A percentile compares a stretch with the other conserved stretches of the same genome.
phyloP scores from a whole-genome alignment of 2,329 filamentous ascomycete genomes.

The Parastagonospora avenae region DNA sequence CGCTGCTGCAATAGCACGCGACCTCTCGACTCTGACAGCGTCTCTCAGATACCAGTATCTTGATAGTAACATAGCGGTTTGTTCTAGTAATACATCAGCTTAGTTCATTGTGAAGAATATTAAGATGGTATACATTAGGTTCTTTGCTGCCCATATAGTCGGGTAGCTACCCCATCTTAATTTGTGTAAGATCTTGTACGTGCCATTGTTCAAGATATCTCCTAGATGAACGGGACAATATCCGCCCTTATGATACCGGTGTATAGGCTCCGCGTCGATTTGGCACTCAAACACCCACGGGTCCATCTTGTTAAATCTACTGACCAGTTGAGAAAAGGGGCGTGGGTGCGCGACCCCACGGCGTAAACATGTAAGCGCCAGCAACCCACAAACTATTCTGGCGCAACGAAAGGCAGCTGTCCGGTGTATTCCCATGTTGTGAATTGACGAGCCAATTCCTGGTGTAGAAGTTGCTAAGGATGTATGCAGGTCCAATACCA shows the following conservation, averaged over 20 bases:
- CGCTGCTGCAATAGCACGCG: constrained; percentile 6
- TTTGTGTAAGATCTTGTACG: constrained; percentile 30
- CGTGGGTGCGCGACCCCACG: too few relatives aligned
- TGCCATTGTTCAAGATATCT: constrained; percentile 20
- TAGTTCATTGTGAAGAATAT: neutral
- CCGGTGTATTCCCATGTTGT: neutral
- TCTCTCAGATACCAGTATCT: constrained; percentile 20
- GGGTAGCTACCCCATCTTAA: constrained; percentile 30
- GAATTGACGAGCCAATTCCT: neutral
- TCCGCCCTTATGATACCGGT: constrained; percentile 21
- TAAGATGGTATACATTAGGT: constrained; percentile 12
- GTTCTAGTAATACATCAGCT: constrained; percentile 10
- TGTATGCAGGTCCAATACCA: neutral
- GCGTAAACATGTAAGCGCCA: too few relatives aligned
- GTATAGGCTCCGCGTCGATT: constrained; percentile 26
- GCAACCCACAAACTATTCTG: too few relatives aligned
- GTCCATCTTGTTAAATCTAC: neutral
- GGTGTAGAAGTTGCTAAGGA: neutral
- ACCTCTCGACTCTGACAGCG: constrained; percentile 14
- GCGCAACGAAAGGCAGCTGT: too few relatives aligned
- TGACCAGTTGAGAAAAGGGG: too few relatives aligned
- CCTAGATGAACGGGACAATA: constrained; percentile 27
- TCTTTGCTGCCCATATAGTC: constrained; percentile 27
- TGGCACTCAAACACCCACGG: constrained; percentile 5
- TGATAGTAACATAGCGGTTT: constrained; percentile 29